Evolutionary conservation across 129 eudicot genomes (phyloP).

Genomic region (Flaveria brownii): DNA sequence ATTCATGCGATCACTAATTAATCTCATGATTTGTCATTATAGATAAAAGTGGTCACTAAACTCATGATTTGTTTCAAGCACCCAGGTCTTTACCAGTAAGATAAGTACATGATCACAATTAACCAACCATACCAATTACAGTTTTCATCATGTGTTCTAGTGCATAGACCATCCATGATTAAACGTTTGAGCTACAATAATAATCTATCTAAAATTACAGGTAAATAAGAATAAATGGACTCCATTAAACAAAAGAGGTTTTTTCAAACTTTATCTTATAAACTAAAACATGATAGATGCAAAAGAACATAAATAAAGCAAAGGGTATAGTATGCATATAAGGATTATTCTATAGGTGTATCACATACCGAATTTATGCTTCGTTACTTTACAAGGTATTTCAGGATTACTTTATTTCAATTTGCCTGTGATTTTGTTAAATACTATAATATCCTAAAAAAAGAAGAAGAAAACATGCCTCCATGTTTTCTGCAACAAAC

Average conservation of each 20-base stretch:
- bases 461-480: too few species aligned
- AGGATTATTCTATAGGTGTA: conserved; percentile 26
- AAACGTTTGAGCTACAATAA: background rate
- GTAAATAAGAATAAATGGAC: background rate
- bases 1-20: background rate
- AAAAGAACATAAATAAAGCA: conserved; percentile 23
- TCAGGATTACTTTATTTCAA: conserved; percentile 27
- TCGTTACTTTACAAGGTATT: conserved; percentile 31
- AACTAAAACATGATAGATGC: conserved; percentile 21
- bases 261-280: conserved; percentile 19
- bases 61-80: conserved; percentile 7
- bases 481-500: too few species aligned
- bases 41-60: conserved; percentile 1
- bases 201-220: background rate
- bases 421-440: conserved; percentile 4
- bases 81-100: background rate
- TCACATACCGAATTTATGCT: conserved; percentile 37
- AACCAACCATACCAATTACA: background rate
- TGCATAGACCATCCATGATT: background rate
- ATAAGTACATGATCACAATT: background rate
- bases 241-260: conserved; percentile 25
- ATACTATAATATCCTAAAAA: too few species aligned
- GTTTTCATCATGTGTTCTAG: background rate
- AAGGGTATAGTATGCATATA: conserved; percentile 23
- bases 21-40: too few species aligned